These are phyloP conservation scores for Tillandsia fasciculata DNA, from an alignment of 176 grass and related monocot genomes.

Conservation along the genomic window DNA sequence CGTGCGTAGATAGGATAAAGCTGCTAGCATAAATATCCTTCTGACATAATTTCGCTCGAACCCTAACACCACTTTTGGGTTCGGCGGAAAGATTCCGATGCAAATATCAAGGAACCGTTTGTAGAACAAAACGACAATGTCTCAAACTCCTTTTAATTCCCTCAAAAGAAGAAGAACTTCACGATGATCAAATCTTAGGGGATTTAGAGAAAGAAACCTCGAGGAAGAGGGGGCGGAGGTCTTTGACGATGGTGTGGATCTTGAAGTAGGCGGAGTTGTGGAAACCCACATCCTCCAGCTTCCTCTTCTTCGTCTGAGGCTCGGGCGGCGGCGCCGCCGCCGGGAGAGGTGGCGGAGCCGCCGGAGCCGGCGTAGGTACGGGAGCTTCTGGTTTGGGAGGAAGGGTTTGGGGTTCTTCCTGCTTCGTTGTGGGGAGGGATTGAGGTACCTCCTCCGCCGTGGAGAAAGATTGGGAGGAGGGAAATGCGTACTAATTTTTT, in stretches of 20 bases:
- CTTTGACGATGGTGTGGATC: conserved; percentile 27
- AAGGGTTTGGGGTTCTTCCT: conserved; percentile 1
- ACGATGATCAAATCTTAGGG: neutral
- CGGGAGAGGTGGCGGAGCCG: neutral
- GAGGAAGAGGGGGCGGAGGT: conserved; percentile 32
- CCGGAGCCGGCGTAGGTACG: conserved; percentile 8
- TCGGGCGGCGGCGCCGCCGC: conserved; percentile 8
- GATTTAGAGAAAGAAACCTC: conserved; percentile 13
- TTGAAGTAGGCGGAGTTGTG: conserved; percentile 29
- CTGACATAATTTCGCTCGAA: too few relatives aligned
- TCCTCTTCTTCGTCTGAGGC: conserved; percentile 26
- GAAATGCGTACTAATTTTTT: too few relatives aligned
- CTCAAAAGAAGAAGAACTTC: too few relatives aligned
- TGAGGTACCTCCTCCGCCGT: neutral
- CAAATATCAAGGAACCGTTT: too few relatives aligned
- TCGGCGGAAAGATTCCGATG: too few relatives aligned
- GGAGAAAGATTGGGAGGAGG: too few relatives aligned
- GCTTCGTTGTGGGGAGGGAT: neutral
- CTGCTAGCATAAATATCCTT: too few relatives aligned
- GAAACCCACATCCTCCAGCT: conserved; percentile 24
- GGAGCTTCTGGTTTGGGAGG: conserved; percentile 25
- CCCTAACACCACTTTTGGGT: too few relatives aligned
- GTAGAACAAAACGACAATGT: too few relatives aligned
- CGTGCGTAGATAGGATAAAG: too few relatives aligned
- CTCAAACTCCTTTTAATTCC: too few relatives aligned